Conservation (phyloP, 208 protist genomes). For the Wallacemonas rigidus region DNA sequence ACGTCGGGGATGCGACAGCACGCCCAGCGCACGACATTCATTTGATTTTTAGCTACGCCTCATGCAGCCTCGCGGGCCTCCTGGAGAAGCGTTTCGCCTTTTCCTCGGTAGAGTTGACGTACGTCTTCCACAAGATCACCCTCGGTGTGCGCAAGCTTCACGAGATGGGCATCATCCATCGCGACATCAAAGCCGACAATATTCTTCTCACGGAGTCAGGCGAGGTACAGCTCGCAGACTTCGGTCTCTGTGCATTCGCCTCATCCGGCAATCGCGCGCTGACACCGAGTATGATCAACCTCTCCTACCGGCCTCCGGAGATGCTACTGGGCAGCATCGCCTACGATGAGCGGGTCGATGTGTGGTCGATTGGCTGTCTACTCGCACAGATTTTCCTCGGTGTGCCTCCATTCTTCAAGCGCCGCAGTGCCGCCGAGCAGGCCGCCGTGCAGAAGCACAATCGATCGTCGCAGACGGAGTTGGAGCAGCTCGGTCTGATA, state of each 20-base stretch:
- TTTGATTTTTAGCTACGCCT: slow-evolving; percentile 79
- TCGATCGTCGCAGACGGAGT: slow-evolving; percentile 52
- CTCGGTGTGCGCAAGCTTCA: slow-evolving; percentile 67
- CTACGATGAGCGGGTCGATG: slow-evolving; percentile 92
- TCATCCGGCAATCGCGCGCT: slow-evolving; percentile 36
- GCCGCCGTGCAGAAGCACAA: slow-evolving; percentile 26
- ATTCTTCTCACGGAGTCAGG: slow-evolving; percentile 68
- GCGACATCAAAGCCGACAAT: slow-evolving; percentile 92
- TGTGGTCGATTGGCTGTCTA: slow-evolving; percentile 95
- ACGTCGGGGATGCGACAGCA: neutral
- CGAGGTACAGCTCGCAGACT: slow-evolving; percentile 78
- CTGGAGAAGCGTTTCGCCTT: slow-evolving; percentile 66
- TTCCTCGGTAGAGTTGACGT: slow-evolving; percentile 58
- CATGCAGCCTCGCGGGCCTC: slow-evolving; percentile 71
- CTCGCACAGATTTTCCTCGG: slow-evolving; percentile 95
- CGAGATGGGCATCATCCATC: slow-evolving; percentile 89
- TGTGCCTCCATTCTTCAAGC: slow-evolving; percentile 77
- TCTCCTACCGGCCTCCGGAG: slow-evolving; percentile 95
- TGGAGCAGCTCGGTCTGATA: slow-evolving; percentile 76
- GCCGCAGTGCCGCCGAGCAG: slow-evolving; percentile 11
- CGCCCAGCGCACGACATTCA: slow-evolving; percentile 61
- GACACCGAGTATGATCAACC: slow-evolving; percentile 94
- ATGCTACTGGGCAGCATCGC: slow-evolving; percentile 88
- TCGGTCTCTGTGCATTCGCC: slow-evolving; percentile 81
- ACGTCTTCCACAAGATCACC: slow-evolving; percentile 75